Percentiles rank a stretch among this genome's conserved stretches.
phyloP scores from a whole-genome alignment of 2,329 filamentous ascomycete genomes.

The Sarocladium kiliense region DNA sequence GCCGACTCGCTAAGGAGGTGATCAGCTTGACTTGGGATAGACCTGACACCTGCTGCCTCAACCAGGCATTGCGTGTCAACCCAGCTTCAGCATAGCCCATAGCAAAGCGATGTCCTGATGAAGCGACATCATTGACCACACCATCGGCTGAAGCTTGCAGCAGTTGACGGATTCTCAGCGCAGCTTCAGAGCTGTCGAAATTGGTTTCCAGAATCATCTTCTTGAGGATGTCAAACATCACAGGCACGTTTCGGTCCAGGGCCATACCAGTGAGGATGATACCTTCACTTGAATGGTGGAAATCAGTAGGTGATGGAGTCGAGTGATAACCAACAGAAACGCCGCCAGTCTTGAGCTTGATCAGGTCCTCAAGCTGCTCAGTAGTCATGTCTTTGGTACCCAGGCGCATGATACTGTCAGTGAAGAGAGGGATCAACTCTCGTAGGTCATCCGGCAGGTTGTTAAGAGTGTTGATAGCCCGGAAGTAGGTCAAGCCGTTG shows the following conservation, averaged over 20 bases:
- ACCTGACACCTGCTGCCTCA: constrained; percentile 83
- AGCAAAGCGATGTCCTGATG: constrained; percentile 83
- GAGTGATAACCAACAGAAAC: constrained; percentile 80
- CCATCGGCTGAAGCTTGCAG: constrained; percentile 84
- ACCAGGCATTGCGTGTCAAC: constrained; percentile 64
- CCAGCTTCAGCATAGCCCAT: constrained; percentile 77
- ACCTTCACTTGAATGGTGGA: constrained; percentile 70
- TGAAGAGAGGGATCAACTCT: constrained; percentile 81
- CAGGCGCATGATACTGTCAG: constrained; percentile 86
- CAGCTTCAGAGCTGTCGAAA: constrained; percentile 78
- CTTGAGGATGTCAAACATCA: constrained; percentile 82
- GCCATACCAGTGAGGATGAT: constrained; percentile 82
- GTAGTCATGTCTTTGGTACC: constrained; percentile 84
- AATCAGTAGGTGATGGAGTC: constrained; percentile 70
- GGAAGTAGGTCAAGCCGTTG: constrained; percentile 94
- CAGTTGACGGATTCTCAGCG: constrained; percentile 78
- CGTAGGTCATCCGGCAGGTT: constrained; percentile 80
- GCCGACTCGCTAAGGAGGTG: constrained; percentile 69
- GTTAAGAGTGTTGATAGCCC: constrained; percentile 75
- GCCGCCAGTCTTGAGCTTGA: constrained; percentile 94
- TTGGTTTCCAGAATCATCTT: constrained; percentile 81
- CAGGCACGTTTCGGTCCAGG: constrained; percentile 81
- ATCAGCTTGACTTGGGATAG: constrained; percentile 84
- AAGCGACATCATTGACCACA: constrained; percentile 86
- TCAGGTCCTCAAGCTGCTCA: constrained; percentile 91